Base-by-base conservation (phyloP, 169 alveolate genomes). In the Perkinsus olseni region DNA sequence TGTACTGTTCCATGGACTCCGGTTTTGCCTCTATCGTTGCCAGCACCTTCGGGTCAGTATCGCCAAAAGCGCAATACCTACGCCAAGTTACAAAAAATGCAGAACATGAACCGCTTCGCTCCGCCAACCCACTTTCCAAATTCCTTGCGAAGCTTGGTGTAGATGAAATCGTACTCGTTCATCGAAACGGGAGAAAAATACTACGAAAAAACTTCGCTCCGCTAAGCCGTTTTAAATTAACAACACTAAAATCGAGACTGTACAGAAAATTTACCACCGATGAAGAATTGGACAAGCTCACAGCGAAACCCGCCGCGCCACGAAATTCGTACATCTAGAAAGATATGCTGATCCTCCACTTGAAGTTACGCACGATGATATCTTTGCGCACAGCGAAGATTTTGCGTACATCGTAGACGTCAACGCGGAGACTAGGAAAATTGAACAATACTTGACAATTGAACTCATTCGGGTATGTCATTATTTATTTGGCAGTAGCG, bases 61-160 rank as follows among this genome's bases (percentile, higher is more conserved):
- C 94, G 17, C 92, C 94, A 38, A 94, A 94, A 11, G 92, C 62
- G 95, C 95, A 93, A 51, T 93, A 92, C n/a, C 94, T 92, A 39
- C 28, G 28, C 1, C 1, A 62, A 28, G 31, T 45, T 45, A 17
- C 62, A 17, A 62, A 62, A 62, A 62, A 13, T 62, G 82, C 17
- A 8, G 17, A 62, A 13, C 82, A 62, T 62, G 82, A 62, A 62
- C 8, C 82, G 31, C 82, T 62, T 62, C 82, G 82, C 82, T 62
- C 82, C 82, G 82, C 82, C 11, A 40, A 40, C 50, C 82, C 82
- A 62, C 82, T 62, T 62, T 24, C 96, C 96, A 91, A 93, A 94
- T 74, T 94, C 96, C 95, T 94, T 94, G 17, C 96, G 94, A 94
- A 92, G 94, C 92, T 94, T 94, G 92, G 95, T 93, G 95, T 94